Conservation (phyloP, 495 filamentous ascomycete species). For the Cladorrhinum samala region DNA sequence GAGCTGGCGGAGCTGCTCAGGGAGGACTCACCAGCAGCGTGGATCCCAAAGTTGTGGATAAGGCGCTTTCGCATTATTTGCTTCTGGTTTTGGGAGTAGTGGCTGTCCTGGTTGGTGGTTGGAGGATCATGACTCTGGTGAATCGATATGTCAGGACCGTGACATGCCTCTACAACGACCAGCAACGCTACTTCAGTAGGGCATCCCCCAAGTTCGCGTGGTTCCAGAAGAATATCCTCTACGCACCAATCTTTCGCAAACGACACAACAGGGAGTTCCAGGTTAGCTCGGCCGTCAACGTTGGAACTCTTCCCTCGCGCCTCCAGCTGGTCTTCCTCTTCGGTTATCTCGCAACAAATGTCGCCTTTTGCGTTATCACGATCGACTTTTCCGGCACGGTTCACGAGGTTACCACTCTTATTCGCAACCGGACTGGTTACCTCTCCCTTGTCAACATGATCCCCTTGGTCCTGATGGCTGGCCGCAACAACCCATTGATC, state of each 20-base stretch:
- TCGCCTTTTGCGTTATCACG: conserved; percentile 71
- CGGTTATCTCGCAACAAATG: conserved; percentile 66
- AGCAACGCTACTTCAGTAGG: conserved; percentile 49
- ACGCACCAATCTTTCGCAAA: conserved; percentile 73
- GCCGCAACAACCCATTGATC: conserved; percentile 57
- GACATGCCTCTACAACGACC: conserved; percentile 60
- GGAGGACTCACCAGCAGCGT: conserved; percentile 10
- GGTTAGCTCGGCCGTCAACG: conserved; percentile 75
- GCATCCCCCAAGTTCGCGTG: conserved; percentile 50
- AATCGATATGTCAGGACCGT: conserved; percentile 70
- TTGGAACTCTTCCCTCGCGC: conserved; percentile 83
- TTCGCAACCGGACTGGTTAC: conserved; percentile 72
- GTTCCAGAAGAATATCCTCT: conserved; percentile 76
- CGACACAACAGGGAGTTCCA: conserved; percentile 86
- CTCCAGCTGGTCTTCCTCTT: conserved; percentile 73
- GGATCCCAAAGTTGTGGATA: conserved; percentile 31
- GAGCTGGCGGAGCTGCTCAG: conserved; percentile 1
- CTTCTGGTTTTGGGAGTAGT: conserved; percentile 40
- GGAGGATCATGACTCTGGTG: conserved; percentile 47
- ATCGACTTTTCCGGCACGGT: conserved; percentile 55
- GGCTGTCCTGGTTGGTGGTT: conserved; percentile 37
- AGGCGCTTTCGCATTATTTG: conserved; percentile 43
- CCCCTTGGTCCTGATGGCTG: conserved; percentile 50
- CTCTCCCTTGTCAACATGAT: conserved; percentile 77
- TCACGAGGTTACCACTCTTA: conserved; percentile 28